Evolutionary conservation across 140 eudicot species (phyloP), one percentile per base, ranked within the genome.

Genomic region (Cichorium intybus): DNA sequence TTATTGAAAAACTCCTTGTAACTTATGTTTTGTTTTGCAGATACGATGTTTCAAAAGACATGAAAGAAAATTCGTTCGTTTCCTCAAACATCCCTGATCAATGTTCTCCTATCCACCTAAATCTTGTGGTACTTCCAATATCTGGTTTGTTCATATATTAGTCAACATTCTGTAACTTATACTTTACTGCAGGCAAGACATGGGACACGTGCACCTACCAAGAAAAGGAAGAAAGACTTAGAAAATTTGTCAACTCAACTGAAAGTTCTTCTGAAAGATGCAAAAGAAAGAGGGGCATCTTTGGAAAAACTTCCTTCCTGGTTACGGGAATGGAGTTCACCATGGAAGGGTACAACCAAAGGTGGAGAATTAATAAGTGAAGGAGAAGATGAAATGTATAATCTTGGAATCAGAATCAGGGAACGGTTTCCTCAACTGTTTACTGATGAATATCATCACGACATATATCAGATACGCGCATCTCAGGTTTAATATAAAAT

Each of bases 161-260:
- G 31, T 10, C 47, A 58, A 31, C 64, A 8, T 31, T 29, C 17
- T 31, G 11, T 18, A 22, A 5, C 24, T 7, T 29, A 28, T 6
- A 28, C 45, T 57, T 29, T 29, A 57, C 57, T 69, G 59, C 84
- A 92, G 99, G 96, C 97, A 51, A 81, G 99, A 66, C 99, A 92
- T 74, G 99, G 99, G 54, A 92, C 99, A 24, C 91, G 97, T 76
- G 89, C 95, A 56, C 99, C 99, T 41, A 92, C 97, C n/a, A 88
- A 83, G 85, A 92, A 88, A 78, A 80, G 74, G 75, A 66, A 81
- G 82, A 81, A 70, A 81, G 91, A 81, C 12, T 55, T 93, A 28
- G 97, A 88, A 56, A 77, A 71, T 21, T 67, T 93, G 48, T 80
- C 86, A 2, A 16, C 56, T 60, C 82, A 71, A 22, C 23, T 93